These are phyloP conservation scores for Leccinum pallidistipes DNA, from an alignment of 1,284 basidiomycete genomes.

Conservation along the genomic window DNA sequence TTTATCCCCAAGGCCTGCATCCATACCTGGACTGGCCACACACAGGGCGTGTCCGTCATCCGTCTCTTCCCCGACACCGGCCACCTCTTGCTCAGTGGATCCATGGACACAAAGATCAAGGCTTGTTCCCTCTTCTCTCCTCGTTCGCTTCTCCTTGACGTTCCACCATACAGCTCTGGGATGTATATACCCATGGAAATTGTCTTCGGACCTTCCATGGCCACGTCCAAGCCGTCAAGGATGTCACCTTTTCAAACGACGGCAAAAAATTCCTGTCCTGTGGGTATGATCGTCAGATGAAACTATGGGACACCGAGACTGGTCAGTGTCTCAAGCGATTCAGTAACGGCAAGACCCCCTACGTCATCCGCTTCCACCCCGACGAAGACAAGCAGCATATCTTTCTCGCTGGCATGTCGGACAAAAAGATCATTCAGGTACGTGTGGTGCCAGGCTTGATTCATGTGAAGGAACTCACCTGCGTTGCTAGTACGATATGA, in stretches of 20 bases:
- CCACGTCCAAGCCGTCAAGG: conserved; percentile 95
- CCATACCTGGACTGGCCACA: conserved; percentile 98
- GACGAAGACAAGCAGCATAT: conserved; percentile 95
- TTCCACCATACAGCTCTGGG: conserved; percentile 79
- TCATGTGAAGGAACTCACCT: conserved; percentile 8
- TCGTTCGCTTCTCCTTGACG: conserved; percentile 4
- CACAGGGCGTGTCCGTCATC: conserved; percentile 93
- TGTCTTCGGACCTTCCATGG: conserved; percentile 97
- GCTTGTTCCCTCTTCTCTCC: conserved; percentile 42
- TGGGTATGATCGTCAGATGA: conserved; percentile 95
- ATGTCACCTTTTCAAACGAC: conserved; percentile 92
- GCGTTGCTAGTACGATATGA: conserved; percentile 82
- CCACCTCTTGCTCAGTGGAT: conserved; percentile 90
- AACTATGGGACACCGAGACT: conserved; percentile 99
- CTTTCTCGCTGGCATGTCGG: conserved; percentile 97
- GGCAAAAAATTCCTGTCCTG: conserved; percentile 91
- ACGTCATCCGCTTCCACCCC: conserved; percentile 94
- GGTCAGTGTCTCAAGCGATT: conserved; percentile 95
- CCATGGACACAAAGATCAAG: conserved; percentile 99
- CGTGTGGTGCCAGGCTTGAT: conserved; percentile 20
- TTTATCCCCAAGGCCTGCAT: conserved; percentile 95
- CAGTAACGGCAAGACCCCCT: conserved; percentile 95
- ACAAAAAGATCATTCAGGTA: conserved; percentile 98
- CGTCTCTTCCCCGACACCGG: conserved; percentile 91
- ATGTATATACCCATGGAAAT: conserved; percentile 95